Base-by-base conservation (phyloP, 2,329 filamentous ascomycete species). In the Pseudocercospora pini-densiflorae region DNA sequence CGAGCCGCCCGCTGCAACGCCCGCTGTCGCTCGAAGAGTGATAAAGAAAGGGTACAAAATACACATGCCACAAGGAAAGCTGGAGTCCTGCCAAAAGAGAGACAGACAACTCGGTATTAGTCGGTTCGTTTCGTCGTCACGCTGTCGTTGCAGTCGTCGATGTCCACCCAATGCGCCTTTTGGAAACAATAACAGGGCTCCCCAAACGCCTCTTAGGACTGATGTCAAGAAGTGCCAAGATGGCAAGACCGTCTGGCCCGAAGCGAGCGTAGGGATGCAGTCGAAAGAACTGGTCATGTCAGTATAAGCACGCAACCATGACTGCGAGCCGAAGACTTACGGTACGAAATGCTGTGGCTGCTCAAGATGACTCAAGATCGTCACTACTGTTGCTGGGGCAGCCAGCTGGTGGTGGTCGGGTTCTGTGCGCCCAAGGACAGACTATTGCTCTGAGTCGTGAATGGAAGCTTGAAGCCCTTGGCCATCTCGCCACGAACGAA, bases 401-500 rank as follows among this genome's bases (percentile, higher is more conserved):
- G 58, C 68, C 68, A 70, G 43, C 40, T 49, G 61, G 53, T 64
- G 51, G 62, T 65, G 55, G 55, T 40, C 19, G 68, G 66, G 61
- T 70, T 61, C 63, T 69, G 69, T 62, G 65, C 62, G 47, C 69
- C 67, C 58, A 69, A 36, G 24, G 65, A 68, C 5, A 43, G 19
- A 61, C 59, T 62, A 33, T 59, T 64, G 61, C 61, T 67, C 59
- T 58, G 61, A 29, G 55, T 57, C 36, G 59, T 51, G 54, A 71
- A 67, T 54, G 85, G 82, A 61, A 89, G 79, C 55, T 79, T 75
- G 76, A 89, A 89, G 61, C 86, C 86, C 70, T 85, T 87, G 65
- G 83, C 81, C 69, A 97, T 84, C 78, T 94, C 90, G 19, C 84
- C 84, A 77, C 94, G 89, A 63, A 97, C 94, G 72, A 92, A 93